Evolutionary conservation across 257 asterid genomes (phyloP).

Genomic region (Fraxinus quadrangulata): DNA sequence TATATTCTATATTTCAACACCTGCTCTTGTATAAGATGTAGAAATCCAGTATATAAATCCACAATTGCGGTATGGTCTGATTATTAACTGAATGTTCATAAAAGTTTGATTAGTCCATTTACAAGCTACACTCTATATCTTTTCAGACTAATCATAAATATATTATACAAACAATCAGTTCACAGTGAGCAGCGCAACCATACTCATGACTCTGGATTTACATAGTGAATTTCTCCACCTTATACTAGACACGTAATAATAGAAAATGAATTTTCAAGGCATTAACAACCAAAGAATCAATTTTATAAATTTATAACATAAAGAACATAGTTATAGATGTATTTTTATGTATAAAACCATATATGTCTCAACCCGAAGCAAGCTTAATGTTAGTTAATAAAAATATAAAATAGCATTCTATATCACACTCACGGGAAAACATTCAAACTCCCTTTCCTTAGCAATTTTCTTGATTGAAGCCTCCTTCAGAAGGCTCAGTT

Average conservation of each 20-base stretch:
- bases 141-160: background rate
- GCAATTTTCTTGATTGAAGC: slow-evolving; percentile 26
- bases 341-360: background rate
- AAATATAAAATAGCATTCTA: background rate
- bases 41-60: background rate
- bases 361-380: background rate
- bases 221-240: slow-evolving; percentile 7
- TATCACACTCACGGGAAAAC: slow-evolving; percentile 10
- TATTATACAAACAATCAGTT: background rate
- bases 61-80: background rate
- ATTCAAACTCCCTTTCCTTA: slow-evolving; percentile 17
- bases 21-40: background rate
- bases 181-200: background rate
- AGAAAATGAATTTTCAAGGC: background rate
- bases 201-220: slow-evolving; percentile 16
- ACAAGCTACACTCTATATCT: background rate
- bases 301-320: background rate
- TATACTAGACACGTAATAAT: background rate
- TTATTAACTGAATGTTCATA: background rate
- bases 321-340: slow-evolving; percentile 17
- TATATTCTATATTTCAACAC: slow-evolving; percentile 1
- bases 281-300: background rate
- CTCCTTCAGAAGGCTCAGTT: background rate
- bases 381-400: slow-evolving; percentile 3
- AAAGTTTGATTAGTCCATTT: background rate